A percentile compares a stretch with the other conserved stretches of the same genome.
Evolutionary conservation across 1,284 basidiomycete species (phyloP).

Genomic region (Inonotus obliquus): DNA sequence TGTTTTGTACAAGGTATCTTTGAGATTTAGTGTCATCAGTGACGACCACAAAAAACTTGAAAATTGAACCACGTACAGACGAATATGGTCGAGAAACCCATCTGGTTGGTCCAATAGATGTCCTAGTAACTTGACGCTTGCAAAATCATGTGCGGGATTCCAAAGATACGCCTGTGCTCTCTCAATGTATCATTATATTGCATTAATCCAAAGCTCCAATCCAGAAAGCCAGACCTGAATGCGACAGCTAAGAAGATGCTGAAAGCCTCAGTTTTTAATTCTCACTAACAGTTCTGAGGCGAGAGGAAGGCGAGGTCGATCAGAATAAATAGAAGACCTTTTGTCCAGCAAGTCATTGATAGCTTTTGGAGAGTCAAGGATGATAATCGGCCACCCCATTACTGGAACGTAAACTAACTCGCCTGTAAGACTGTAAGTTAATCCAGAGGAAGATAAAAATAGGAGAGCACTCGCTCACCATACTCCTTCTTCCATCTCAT

Average conservation of each 20-base stretch:
- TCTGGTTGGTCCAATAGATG: slow-evolving; percentile 22
- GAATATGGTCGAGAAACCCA: slow-evolving; percentile 24
- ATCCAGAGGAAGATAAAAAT: too few species aligned
- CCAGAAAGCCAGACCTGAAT: slow-evolving; percentile 17
- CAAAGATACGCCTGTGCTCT: slow-evolving; percentile 25
- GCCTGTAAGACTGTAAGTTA: slow-evolving; percentile 13
- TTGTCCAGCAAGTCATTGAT: slow-evolving; percentile 37
- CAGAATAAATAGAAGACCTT: slow-evolving; percentile 35
- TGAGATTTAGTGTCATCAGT: neutral
- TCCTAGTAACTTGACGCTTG: slow-evolving; percentile 20
- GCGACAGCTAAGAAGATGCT: neutral
- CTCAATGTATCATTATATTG: slow-evolving; percentile 28
- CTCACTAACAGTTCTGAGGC: slow-evolving; percentile 24
- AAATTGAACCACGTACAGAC: slow-evolving; percentile 22
- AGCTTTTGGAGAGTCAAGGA: slow-evolving; percentile 32
- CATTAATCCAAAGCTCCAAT: slow-evolving; percentile 24
- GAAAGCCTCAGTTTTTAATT: neutral
- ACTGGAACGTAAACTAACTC: slow-evolving; percentile 32
- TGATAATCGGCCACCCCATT: slow-evolving; percentile 30
- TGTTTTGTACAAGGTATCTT: neutral
- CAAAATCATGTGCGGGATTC: slow-evolving; percentile 23
- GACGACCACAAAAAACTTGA: neutral
- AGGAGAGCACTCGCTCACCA: slow-evolving; percentile 4
- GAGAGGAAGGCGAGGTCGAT: slow-evolving; percentile 28
- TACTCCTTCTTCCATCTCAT: slow-evolving; percentile 41